Percentiles rank a stretch among this genome's conserved stretches.
phyloP scores from a whole-genome alignment of 768 basidiomycete genomes.

The Panus rudis region DNA sequence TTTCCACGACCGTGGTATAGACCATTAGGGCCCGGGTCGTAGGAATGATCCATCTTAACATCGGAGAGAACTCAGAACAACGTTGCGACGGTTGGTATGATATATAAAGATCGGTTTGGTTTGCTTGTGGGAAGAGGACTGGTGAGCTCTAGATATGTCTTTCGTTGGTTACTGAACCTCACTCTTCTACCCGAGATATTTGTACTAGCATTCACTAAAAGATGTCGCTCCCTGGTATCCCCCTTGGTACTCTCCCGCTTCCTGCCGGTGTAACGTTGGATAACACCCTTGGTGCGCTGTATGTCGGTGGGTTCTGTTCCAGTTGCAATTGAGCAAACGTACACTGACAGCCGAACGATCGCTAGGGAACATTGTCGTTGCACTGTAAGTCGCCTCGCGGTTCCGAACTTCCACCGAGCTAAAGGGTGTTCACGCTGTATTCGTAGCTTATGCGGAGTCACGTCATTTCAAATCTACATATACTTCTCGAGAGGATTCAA shows the following conservation, averaged over 20 bases:
- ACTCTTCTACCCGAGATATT: too few relatives aligned
- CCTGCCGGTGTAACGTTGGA: slow-evolving; percentile 3
- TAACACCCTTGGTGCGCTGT: slow-evolving; percentile 12
- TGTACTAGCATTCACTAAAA: too few relatives aligned
- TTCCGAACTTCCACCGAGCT: not conserved
- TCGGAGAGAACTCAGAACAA: too few relatives aligned
- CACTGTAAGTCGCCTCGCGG: not conserved
- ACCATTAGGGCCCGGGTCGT: too few relatives aligned
- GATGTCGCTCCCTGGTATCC: not conserved
- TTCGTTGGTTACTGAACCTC: too few relatives aligned
- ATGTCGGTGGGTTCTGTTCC: slow-evolving; percentile 9
- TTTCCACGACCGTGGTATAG: too few relatives aligned
- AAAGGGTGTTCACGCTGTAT: not conserved
- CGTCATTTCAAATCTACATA: slow-evolving; percentile 13
- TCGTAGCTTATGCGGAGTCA: slow-evolving; percentile 17
- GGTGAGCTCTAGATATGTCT: too few relatives aligned
- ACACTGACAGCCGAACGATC: not conserved
- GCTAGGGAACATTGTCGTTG: slow-evolving; percentile 1
- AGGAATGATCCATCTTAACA: too few relatives aligned
- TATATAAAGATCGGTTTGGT: too few relatives aligned
- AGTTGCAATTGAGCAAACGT: not conserved
- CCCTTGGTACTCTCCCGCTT: not conserved
- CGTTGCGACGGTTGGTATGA: too few relatives aligned
- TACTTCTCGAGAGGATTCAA: slow-evolving; percentile 5
- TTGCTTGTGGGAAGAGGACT: too few relatives aligned